A percentile compares a stretch with the other conserved stretches of the same genome.
Conservation (phyloP, 495 filamentous ascomycete genomes). For the Penicillium lagena region DNA sequence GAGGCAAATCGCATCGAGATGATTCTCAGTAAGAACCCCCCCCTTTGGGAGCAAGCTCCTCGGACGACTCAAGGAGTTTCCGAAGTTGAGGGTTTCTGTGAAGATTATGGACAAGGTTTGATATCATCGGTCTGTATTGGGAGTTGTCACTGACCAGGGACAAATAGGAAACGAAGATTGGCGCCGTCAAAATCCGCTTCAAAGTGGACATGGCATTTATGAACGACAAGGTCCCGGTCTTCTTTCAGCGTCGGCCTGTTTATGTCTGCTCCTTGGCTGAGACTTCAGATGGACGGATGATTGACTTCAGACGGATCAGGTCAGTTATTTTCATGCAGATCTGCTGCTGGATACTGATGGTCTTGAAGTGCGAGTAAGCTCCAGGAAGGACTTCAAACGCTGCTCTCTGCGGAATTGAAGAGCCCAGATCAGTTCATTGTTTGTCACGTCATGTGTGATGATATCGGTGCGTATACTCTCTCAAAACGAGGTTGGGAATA, state of each 20-base stretch:
- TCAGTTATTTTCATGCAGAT: slow-evolving; percentile 13
- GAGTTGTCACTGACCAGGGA: too few relatives aligned
- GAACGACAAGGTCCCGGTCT: slow-evolving; percentile 57
- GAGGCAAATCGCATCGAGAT: slow-evolving; percentile 70
- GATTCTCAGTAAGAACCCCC: slow-evolving; percentile 66
- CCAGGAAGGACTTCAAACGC: slow-evolving; percentile 53
- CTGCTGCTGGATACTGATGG: neutral
- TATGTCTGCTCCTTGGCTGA: slow-evolving; percentile 72
- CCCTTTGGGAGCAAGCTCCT: slow-evolving; percentile 73
- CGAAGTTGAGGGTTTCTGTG: slow-evolving; percentile 58
- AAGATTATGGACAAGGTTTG: slow-evolving; percentile 46
- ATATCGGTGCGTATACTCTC: slow-evolving; percentile 53
- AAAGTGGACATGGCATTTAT: slow-evolving; percentile 65
- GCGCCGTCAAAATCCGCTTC: slow-evolving; percentile 51
- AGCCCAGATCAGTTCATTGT: slow-evolving; percentile 50
- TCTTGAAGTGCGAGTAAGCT: slow-evolving; percentile 56
- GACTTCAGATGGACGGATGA: slow-evolving; percentile 63
- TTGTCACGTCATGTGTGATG: slow-evolving; percentile 81
- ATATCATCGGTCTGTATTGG: neutral
- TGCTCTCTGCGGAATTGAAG: slow-evolving; percentile 54
- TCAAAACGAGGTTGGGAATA: neutral
- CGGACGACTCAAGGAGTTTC: slow-evolving; percentile 61
- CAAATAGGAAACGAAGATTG: slow-evolving; percentile 30
- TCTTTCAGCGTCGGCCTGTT: slow-evolving; percentile 56
- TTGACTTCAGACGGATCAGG: slow-evolving; percentile 74